Base-by-base conservation (phyloP, 2,329 filamentous ascomycete genomes). In the Simplicillium aogashimaense region DNA sequence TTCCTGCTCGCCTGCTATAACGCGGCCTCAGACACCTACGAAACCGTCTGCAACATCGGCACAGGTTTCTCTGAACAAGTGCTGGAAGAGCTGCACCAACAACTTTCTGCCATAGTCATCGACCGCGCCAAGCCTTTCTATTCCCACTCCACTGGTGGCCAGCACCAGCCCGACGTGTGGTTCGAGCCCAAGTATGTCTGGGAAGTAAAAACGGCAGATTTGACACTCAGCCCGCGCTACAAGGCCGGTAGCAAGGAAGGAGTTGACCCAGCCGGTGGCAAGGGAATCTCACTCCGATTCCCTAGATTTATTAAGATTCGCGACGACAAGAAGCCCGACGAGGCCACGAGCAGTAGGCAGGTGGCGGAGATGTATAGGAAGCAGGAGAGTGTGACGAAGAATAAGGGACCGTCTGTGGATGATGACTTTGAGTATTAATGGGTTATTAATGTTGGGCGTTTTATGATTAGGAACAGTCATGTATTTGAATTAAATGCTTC, bases 141-240 rank as follows among this genome's bases (percentile, higher is more conserved):
- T 63, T 73, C 79, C 1, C 92, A 98, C 60, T 88, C 84, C 4
- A 67, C 73, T 0, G 86, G 86, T 38, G 79, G 80, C 37, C 90
- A 94, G 63, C 88, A 97, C 58, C 92, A 98, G 59, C 92, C 92
- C 2, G 92, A 98, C 59, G 88, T 98, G 30, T 98, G 92, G 92
- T 92, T 98, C 58, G 92, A 98, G 69, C 86, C 92, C 12, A 79
- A 81, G 33, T 82, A 83, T 53, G 92, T 98, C 2, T 98, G 92
- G 92, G 92, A 98, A 64, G 89, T 98, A 50, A 94, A 90, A 69
- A 94, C 90, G 11, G 92, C 92, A 1, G 92, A 98, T 67, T 63
- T 98, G 52, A 97, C 92, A 2, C 74, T 98, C 16, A 90, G 83
- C 50, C 92, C 92, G 18, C 72, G 89, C 31, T 98, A 98, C 64